These are phyloP conservation scores for Aureobasidium sp. DNA, from an alignment of 2,329 filamentous ascomycete genomes.

Conservation along the genomic window DNA sequence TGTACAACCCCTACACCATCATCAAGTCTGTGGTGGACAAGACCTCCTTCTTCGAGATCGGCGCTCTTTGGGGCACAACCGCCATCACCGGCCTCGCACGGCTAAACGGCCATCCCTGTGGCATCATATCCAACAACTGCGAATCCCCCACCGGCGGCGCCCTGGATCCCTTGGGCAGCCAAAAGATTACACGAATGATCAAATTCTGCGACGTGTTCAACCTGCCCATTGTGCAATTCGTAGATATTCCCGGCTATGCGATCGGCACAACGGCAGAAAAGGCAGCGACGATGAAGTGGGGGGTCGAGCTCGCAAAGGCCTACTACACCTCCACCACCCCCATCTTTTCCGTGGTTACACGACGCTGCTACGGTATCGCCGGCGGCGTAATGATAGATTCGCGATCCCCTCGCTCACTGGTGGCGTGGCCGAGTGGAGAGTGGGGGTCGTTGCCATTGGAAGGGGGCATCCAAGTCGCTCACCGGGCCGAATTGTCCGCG, in stretches of 20 bases:
- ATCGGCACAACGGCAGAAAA: constrained; percentile 56
- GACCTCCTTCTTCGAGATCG: constrained; percentile 55
- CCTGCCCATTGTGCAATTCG: constrained; percentile 53
- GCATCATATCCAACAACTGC: constrained; percentile 51
- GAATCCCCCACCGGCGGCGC: constrained; percentile 54
- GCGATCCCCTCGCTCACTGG: constrained; percentile 50
- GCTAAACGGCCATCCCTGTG: constrained; percentile 48
- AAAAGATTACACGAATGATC: constrained; percentile 51
- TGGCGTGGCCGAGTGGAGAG: constrained; percentile 55
- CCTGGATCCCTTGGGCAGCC: constrained; percentile 50
- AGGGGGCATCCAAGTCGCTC: constrained; percentile 56
- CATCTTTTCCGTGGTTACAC: constrained; percentile 54
- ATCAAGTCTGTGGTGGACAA: constrained; percentile 49
- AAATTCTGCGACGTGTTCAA: constrained; percentile 60
- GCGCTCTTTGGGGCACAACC: constrained; percentile 52
- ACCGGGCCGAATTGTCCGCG: constrained; percentile 50
- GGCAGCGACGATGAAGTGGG: constrained; percentile 56
- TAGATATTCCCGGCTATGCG: constrained; percentile 55
- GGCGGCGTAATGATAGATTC: constrained; percentile 56
- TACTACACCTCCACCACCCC: constrained; percentile 56
- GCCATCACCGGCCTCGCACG: constrained; percentile 53
- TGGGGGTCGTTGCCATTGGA: constrained; percentile 56
- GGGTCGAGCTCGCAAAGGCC: constrained; percentile 50
- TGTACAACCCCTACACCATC: constrained; percentile 51
- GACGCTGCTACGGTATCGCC: constrained; percentile 54